Conservation (phyloP, 331 rosid genomes). For the Malus hybrid region DNA sequence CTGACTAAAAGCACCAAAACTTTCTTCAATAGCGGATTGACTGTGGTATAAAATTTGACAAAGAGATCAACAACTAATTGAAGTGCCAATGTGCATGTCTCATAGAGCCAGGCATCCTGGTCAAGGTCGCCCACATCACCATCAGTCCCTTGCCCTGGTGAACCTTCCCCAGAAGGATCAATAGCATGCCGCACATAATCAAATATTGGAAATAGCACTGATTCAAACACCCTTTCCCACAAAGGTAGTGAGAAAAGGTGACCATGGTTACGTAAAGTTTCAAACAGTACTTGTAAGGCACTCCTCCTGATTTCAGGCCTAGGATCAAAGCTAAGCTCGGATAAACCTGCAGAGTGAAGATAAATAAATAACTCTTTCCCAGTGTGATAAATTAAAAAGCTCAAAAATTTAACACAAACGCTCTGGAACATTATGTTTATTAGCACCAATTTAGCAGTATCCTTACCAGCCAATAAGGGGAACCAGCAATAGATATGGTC, state of each 20-base stretch:
- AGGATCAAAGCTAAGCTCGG: constrained; percentile 97
- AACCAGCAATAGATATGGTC: constrained; percentile 95
- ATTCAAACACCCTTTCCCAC: constrained; percentile 95
- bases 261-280: constrained; percentile 93
- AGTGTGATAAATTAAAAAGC: neutral
- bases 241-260: constrained; percentile 91
- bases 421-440: constrained; percentile 6
- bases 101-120: constrained; percentile 94
- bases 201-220: constrained; percentile 92
- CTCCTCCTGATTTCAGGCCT: constrained; percentile 96
- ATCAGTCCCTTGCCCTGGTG: constrained; percentile 47
- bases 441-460: constrained; percentile 15
- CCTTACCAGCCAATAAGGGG: constrained; percentile 91
- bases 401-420: neutral
- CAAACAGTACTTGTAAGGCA: constrained; percentile 87
- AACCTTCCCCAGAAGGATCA: constrained; percentile 77
- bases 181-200: constrained; percentile 94
- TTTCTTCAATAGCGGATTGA: constrained; percentile 84
- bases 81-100: constrained; percentile 98
- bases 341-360: constrained; percentile 59
- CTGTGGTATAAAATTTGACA: constrained; percentile 81
- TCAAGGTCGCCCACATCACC: constrained; percentile 60
- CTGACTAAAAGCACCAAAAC: constrained; percentile 88
- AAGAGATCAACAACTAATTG: constrained; percentile 95
- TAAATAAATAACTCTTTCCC: neutral